Evolutionary conservation across 495 filamentous ascomycete genomes (phyloP).

Genomic region (Xylaria curta): DNA sequence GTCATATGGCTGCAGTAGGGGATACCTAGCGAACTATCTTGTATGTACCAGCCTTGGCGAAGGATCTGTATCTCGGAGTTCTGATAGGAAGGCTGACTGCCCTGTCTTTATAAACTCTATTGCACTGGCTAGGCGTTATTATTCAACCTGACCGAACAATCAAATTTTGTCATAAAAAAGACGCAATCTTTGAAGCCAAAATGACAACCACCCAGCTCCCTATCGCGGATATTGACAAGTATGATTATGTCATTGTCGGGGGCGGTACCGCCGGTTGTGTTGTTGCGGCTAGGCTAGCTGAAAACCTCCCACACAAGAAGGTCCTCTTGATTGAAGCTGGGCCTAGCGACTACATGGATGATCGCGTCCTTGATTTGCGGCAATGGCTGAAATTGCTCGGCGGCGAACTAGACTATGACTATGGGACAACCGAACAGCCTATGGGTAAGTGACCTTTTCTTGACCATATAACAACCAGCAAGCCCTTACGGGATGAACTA

Average conservation of each 20-base stretch:
- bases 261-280: conserved; percentile 88
- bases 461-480: conserved; percentile 24
- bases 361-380: conserved; percentile 69
- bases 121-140: background rate
- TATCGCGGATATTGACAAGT: conserved; percentile 65
- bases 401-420: conserved; percentile 85
- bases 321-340: conserved; percentile 71
- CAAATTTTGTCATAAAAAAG: background rate
- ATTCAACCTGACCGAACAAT: background rate
- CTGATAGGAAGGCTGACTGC: conserved; percentile 13
- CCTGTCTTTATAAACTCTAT: conserved; percentile 10
- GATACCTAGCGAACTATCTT: conserved; percentile 4
- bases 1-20: conserved; percentile 19
- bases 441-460: conserved; percentile 59
- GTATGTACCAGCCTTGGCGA: conserved; percentile 15
- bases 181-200: conserved; percentile 24
- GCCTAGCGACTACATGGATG: conserved; percentile 53
- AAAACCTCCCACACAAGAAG: conserved; percentile 70
- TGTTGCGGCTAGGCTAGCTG: conserved; percentile 65
- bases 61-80: conserved; percentile 15
- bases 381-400: conserved; percentile 81
- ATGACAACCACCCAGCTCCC: conserved; percentile 70
- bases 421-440: conserved; percentile 83
- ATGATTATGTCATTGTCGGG: conserved; percentile 85
- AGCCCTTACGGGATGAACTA: conserved; percentile 33